These are phyloP conservation scores for Cutaneotrichosporon daszewskae DNA, from an alignment of 1,284 basidiomycete species.

Conservation along the genomic window DNA sequence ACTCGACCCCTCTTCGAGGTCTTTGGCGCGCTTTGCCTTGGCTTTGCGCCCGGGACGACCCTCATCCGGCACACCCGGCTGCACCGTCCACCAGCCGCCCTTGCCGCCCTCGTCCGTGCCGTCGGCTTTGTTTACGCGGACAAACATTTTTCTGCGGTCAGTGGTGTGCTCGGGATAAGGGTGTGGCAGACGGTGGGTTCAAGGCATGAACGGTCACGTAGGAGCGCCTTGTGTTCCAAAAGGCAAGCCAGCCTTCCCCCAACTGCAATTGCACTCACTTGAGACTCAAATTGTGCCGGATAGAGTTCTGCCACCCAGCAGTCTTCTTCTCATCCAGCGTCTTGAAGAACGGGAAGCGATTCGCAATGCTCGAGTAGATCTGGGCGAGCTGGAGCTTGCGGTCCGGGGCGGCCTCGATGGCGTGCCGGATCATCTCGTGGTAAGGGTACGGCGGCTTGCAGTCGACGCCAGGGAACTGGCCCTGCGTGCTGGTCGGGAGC, in stretches of 20 bases:
- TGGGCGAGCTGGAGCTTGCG: slow-evolving; percentile 42
- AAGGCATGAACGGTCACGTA: too few relatives aligned
- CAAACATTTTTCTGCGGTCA: slow-evolving; percentile 46
- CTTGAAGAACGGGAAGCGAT: slow-evolving; percentile 48
- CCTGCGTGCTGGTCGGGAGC: slow-evolving; percentile 32
- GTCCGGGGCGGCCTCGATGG: slow-evolving; percentile 44
- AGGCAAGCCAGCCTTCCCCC: too few relatives aligned
- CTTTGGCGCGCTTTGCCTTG: slow-evolving; percentile 26
- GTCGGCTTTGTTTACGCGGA: slow-evolving; percentile 45
- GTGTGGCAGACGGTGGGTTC: too few relatives aligned
- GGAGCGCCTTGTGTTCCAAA: too few relatives aligned
- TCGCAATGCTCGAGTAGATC: slow-evolving; percentile 43
- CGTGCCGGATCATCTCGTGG: slow-evolving; percentile 46
- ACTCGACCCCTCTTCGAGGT: too few relatives aligned
- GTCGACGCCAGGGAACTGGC: slow-evolving; percentile 38
- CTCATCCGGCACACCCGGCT: slow-evolving; percentile 44
- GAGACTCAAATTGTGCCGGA: slow-evolving; percentile 45
- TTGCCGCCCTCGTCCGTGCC: slow-evolving; percentile 41
- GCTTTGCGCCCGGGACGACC: slow-evolving; percentile 45
- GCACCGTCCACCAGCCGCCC: slow-evolving; percentile 48
- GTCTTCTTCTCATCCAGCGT: slow-evolving; percentile 45
- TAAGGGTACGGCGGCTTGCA: slow-evolving; percentile 47
- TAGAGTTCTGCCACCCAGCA: slow-evolving; percentile 47
- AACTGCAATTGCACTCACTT: slow-evolving; percentile 32
- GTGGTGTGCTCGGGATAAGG: not conserved